Base-by-base conservation (phyloP, 2,329 filamentous ascomycete genomes). In the Cladosporium sp. region DNA sequence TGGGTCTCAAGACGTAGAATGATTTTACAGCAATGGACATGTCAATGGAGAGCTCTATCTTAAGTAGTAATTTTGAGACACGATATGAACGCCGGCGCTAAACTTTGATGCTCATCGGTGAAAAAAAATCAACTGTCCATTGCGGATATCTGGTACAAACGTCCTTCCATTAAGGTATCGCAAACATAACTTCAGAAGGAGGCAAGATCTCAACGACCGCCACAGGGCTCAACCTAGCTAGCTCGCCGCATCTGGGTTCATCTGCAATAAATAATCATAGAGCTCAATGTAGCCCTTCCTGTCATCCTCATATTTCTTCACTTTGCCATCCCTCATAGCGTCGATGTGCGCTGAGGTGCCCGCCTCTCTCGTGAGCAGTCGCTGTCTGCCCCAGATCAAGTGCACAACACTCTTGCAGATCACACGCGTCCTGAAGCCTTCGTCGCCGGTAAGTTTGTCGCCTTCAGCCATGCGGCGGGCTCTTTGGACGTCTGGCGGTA, bases 251-350 rank as follows among this genome's bases (percentile, higher is more conserved):
- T 21, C 35, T 16, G 33, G 33, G 10, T 63, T 55, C 12, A n/a
- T 40, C 26, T 16, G 10, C 62, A 59, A 26, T 28, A 64, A 64
- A 28, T 58, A 40, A 23, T 72, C 68, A 37, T 66, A 70, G 63
- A 73, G 58, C 71, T 76, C 62, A 69, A 73, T 29, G 70, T 68
- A 71, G 2, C 63, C 73, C 49, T 72, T 70, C 29, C 76, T 78
- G 64, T 79, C 79, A 31, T 76, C 74, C 52, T 77, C 76, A 40
- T 74, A 74, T 70, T 49, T 77, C 37, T 62, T 44, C 62, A 59
- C 66, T 11, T 66, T 67, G 2, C 66, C 67, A 52, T 71, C 67
- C 26, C 68, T 62, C 37, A 69, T 64, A 2, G 72, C 72, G 44
- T 74, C 70, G 11, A 74, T 66, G 64, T 74, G 69, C 12, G 64